phyloP scores from a whole-genome alignment of 2,329 filamentous ascomycete genomes.

The Neonectria neomacrospora region DNA sequence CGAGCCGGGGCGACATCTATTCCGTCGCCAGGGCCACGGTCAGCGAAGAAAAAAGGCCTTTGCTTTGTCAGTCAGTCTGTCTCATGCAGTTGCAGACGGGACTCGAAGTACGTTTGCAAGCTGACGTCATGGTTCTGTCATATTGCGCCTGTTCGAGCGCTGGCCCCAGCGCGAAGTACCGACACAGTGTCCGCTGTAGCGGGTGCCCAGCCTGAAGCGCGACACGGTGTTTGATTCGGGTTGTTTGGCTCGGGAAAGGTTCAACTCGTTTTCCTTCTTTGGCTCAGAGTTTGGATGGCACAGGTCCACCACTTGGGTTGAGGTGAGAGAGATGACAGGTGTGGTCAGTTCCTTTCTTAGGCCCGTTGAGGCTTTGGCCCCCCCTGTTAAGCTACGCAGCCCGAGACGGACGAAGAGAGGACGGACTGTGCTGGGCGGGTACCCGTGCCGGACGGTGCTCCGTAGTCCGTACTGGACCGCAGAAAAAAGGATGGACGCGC shows the following conservation, averaged over 20 bases:
- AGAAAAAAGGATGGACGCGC: conserved; percentile 5
- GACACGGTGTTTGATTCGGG: conserved; percentile 36
- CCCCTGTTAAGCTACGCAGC: too few relatives aligned
- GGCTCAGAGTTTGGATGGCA: conserved; percentile 10
- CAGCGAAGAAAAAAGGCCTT: conserved; percentile 17
- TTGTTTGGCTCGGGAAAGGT: conserved; percentile 7
- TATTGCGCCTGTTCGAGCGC: conserved; percentile 34
- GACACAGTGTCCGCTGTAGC: conserved; percentile 37
- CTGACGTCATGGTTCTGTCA: conserved; percentile 44
- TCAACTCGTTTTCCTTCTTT: conserved; percentile 13
- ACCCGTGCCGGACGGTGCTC: neutral
- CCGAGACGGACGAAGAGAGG: neutral
- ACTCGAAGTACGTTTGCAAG: conserved; percentile 17
- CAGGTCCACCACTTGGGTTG: neutral
- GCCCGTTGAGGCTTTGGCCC: neutral
- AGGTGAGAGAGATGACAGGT: neutral
- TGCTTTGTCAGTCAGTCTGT: conserved; percentile 8
- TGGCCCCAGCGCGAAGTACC: conserved; percentile 32
- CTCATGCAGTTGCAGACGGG: conserved; percentile 21
- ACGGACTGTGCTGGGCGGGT: neutral
- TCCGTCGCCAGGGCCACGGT: conserved; percentile 1
- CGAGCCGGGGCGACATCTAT: conserved; percentile 20
- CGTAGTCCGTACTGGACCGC: neutral
- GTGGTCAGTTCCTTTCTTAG: neutral
- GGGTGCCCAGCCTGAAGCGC: conserved; percentile 14